Conservation (phyloP, 106 monocot genomes). For the Apostasia shenzhenica region DNA sequence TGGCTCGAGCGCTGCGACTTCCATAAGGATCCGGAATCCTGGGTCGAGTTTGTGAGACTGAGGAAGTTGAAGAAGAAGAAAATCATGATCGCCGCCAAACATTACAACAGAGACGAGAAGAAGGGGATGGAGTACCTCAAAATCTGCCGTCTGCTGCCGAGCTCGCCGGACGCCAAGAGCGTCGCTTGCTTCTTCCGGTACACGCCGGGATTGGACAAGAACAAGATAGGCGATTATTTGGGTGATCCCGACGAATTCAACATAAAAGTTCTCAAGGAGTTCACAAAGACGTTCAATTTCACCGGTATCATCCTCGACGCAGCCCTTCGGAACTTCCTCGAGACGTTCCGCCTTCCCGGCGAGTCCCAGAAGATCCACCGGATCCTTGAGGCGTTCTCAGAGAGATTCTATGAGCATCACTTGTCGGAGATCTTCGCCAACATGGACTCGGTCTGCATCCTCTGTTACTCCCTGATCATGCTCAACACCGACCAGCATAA, state of each 20-base stretch:
- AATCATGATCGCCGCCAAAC: constrained; percentile 62
- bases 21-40: constrained; percentile 22
- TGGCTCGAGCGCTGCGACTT: constrained; percentile 44
- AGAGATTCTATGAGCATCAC: constrained; percentile 73
- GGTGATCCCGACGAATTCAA: constrained; percentile 74
- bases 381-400: constrained; percentile 84
- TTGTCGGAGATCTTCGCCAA: constrained; percentile 48
- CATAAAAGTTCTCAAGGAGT: constrained; percentile 65
- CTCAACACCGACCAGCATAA: constrained; percentile 67
- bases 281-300: constrained; percentile 67
- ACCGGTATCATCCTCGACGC: constrained; percentile 58
- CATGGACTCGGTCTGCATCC: constrained; percentile 71
- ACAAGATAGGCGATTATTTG: constrained; percentile 72
- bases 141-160: constrained; percentile 40
- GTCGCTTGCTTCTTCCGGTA: constrained; percentile 73
- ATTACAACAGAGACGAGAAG: constrained; percentile 84
- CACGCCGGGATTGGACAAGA: constrained; percentile 81
- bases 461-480: constrained; percentile 83
- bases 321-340: constrained; percentile 64
- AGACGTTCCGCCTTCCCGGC: constrained; percentile 82
- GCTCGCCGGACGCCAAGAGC: constrained; percentile 42
- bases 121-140: constrained; percentile 66
- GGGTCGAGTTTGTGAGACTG: constrained; percentile 61
- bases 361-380: constrained; percentile 96
- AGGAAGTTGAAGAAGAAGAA: constrained; percentile 75